Percentiles rank a stretch among this genome's conserved stretches.
These are phyloP conservation scores for Neonectria punicea DNA, from an alignment of 2,329 filamentous ascomycete species.

Conservation along the genomic window DNA sequence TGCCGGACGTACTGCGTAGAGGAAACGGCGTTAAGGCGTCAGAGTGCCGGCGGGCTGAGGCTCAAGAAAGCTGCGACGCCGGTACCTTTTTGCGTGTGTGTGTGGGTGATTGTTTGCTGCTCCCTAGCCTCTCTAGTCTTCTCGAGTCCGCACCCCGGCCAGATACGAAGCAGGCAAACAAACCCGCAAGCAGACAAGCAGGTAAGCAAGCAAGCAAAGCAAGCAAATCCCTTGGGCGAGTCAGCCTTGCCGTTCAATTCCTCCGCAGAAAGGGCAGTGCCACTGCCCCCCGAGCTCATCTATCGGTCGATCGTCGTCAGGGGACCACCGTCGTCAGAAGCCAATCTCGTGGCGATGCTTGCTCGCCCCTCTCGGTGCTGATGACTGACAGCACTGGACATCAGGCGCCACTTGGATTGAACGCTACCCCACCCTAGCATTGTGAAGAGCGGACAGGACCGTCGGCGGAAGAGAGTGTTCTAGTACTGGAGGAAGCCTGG, in stretches of 20 bases:
- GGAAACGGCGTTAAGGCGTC: conserved; percentile 31
- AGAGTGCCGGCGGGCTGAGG: conserved; percentile 31
- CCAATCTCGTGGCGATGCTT: conserved; percentile 34
- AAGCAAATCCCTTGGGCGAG: neutral
- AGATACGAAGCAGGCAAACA: neutral
- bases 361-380: neutral
- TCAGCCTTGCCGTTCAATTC: conserved; percentile 23
- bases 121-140: conserved; percentile 7
- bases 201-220: neutral
- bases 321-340: conserved; percentile 35
- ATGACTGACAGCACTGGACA: conserved; percentile 23
- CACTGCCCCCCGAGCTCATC: conserved; percentile 32
- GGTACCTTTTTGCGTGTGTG: conserved; percentile 5
- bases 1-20: neutral
- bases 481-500: neutral
- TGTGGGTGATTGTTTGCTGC: conserved; percentile 8
- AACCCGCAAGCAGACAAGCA: no score
- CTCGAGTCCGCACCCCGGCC: neutral
- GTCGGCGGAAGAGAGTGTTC: conserved; percentile 2
- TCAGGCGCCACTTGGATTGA: conserved; percentile 11
- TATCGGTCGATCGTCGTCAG: conserved; percentile 40
- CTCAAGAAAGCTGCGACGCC: conserved; percentile 20
- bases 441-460: neutral
- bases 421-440: conserved; percentile 14
- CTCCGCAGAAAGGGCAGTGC: conserved; percentile 22